A percentile compares a stretch with the other conserved stretches of the same genome.
phyloP scores from a whole-genome alignment of 495 filamentous ascomycete genomes.

The Aspergillus cavernicola region DNA sequence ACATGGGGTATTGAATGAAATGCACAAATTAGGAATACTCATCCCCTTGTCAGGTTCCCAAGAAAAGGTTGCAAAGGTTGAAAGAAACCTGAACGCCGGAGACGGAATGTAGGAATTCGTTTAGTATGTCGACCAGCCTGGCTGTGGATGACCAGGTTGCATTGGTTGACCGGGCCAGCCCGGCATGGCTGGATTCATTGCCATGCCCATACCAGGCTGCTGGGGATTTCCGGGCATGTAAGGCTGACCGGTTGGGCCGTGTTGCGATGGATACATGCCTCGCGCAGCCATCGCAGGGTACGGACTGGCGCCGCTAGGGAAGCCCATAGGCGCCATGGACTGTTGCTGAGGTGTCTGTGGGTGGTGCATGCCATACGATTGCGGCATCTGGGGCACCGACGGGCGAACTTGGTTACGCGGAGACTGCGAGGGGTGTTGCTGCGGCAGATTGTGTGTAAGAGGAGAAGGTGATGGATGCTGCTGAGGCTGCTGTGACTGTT shows the following conservation, averaged over 20 bases:
- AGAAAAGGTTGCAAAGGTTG: conserved; percentile 17
- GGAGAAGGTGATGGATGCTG: conserved; percentile 42
- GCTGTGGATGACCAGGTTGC: conserved; percentile 44
- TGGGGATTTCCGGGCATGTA: conserved; percentile 40
- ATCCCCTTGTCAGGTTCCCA: conserved; percentile 19
- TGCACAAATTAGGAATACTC: conserved; percentile 38
- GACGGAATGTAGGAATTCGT: background rate
- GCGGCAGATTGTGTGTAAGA: conserved; percentile 30
- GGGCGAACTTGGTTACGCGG: conserved; percentile 46
- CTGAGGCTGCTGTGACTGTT: conserved; percentile 24
- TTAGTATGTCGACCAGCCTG: conserved; percentile 44
- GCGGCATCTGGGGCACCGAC: conserved; percentile 38
- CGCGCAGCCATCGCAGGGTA: conserved; percentile 37
- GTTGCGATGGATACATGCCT: conserved; percentile 41
- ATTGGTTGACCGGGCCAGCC: conserved; percentile 41
- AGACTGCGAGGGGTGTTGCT: conserved; percentile 46
- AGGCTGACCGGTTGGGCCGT: conserved; percentile 36
- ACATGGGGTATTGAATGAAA: conserved; percentile 46
- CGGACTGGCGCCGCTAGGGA: conserved; percentile 32
- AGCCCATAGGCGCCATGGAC: conserved; percentile 45
- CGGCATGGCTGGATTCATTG: conserved; percentile 41
- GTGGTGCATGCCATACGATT: conserved; percentile 49
- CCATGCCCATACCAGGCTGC: conserved; percentile 39
- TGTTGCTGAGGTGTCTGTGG: conserved; percentile 58
- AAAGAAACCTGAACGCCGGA: conserved; percentile 24